Conservation (phyloP, 2,329 filamentous ascomycete species). For the Hypoxylon sp. region DNA sequence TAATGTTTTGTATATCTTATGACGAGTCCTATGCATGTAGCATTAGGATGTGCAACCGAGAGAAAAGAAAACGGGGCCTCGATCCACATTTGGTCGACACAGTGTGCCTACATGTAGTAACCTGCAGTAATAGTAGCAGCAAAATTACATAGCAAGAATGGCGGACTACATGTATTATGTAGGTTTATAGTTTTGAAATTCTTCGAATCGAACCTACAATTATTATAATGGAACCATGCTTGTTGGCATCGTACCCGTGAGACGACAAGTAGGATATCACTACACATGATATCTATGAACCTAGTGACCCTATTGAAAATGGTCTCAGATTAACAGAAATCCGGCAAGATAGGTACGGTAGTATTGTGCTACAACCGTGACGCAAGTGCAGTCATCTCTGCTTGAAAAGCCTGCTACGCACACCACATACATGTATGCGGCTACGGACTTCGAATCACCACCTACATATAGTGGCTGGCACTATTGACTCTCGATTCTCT, state of each 20-base stretch:
- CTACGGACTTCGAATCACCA: slow-evolving; percentile 5
- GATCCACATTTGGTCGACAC: slow-evolving; percentile 18
- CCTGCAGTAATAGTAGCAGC: not conserved
- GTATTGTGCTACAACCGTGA: slow-evolving; percentile 18
- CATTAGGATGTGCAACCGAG: not conserved
- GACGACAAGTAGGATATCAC: slow-evolving; percentile 4
- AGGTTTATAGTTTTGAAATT: not conserved
- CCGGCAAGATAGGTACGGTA: slow-evolving; percentile 13
- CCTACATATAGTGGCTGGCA: slow-evolving; percentile 21
- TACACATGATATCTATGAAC: not conserved
- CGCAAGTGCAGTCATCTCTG: not conserved
- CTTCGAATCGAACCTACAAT: not conserved
- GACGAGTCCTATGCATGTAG: not conserved
- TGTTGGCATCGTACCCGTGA: slow-evolving; percentile 6
- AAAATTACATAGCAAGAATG: not conserved
- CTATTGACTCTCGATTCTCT: slow-evolving; percentile 22
- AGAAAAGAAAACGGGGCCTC: slow-evolving; percentile 20
- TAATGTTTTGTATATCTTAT: slow-evolving; percentile 4
- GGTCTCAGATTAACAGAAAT: slow-evolving; percentile 24
- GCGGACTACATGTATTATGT: too few relatives aligned
- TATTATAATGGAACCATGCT: slow-evolving; percentile 11
- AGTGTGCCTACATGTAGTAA: slow-evolving; percentile 24
- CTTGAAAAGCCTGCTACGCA: not conserved
- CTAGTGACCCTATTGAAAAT: not conserved
- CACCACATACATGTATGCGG: not conserved